A percentile compares a stretch with the other conserved stretches of the same genome.
Conservation (phyloP, 331 rosid genomes). For the Quercus phellos region DNA sequence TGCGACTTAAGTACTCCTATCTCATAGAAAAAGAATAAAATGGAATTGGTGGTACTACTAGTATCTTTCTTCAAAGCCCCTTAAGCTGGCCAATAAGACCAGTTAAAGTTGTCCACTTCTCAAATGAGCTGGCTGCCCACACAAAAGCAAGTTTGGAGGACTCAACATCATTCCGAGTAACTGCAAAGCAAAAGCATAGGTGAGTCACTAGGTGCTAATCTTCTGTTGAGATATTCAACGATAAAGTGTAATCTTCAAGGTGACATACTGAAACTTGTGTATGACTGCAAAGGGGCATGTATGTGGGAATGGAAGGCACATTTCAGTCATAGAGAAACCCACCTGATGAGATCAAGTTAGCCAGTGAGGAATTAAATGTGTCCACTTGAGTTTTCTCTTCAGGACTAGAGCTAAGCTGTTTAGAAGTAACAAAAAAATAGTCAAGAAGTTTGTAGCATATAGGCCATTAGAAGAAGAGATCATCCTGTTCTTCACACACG, state of each 20-base stretch:
- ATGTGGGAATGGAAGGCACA: neutral
- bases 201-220: neutral
- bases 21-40: constrained; percentile 6
- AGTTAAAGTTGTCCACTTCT: constrained; percentile 82
- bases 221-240: neutral
- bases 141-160: constrained; percentile 85
- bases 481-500: neutral
- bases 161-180: constrained; percentile 58
- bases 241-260: neutral
- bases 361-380: constrained; percentile 55
- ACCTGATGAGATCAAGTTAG: constrained; percentile 78
- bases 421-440: constrained; percentile 14
- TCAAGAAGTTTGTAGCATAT: constrained; percentile 25
- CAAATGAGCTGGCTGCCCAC: constrained; percentile 68
- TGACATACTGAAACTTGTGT: neutral
- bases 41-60: constrained; percentile 3
- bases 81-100: constrained; percentile 60
- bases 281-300: neutral
- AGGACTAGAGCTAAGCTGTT: constrained; percentile 77
- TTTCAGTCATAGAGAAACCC: constrained; percentile 6
- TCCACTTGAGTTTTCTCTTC: constrained; percentile 80
- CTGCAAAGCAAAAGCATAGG: constrained; percentile 34
- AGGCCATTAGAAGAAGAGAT: neutral
- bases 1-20: constrained; percentile 8
- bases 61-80: constrained; percentile 53